Evolutionary conservation across 306 rosid species (phyloP).

Genomic region (Albizia julibrissin): DNA sequence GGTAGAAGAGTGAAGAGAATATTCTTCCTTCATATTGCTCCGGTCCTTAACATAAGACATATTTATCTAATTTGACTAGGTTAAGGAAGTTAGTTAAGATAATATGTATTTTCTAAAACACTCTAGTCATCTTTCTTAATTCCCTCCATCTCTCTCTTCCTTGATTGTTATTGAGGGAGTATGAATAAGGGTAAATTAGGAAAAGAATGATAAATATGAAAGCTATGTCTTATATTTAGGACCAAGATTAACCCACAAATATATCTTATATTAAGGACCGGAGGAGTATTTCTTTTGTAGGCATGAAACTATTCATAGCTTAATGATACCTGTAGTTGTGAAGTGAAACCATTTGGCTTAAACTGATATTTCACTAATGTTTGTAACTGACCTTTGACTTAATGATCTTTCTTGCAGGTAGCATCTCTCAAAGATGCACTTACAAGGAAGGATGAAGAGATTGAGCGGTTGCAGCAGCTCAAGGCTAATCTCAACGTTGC

Average conservation of each 20-base stretch:
- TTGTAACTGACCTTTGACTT: slow-evolving; percentile 27
- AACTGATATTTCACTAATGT: slow-evolving; percentile 24
- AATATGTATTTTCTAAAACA: too few relatives aligned
- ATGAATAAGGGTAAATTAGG: too few relatives aligned
- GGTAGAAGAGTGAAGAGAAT: background rate
- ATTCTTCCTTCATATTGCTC: background rate
- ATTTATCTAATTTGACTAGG: too few relatives aligned
- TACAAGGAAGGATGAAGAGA: slow-evolving; percentile 81
- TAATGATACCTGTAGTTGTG: background rate
- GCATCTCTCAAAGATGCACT: slow-evolving; percentile 70
- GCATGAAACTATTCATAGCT: slow-evolving; percentile 15
- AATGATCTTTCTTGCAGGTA: slow-evolving; percentile 56
- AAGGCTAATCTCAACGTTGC: slow-evolving; percentile 61
- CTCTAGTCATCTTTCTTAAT: too few relatives aligned
- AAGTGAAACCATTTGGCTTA: slow-evolving; percentile 26
- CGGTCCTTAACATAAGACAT: too few relatives aligned
- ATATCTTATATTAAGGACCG: too few relatives aligned
- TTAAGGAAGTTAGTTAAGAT: too few relatives aligned
- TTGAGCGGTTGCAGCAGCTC: slow-evolving; percentile 65
- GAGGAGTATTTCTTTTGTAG: slow-evolving; percentile 9
- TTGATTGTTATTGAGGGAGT: too few relatives aligned
- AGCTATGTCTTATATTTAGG: too few relatives aligned
- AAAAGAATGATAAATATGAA: too few relatives aligned
- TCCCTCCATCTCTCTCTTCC: too few relatives aligned
- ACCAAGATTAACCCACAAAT: too few relatives aligned